These are phyloP conservation scores for Penicillium sp. DNA, from an alignment of 2,329 filamentous ascomycete species.

Conservation along the genomic window DNA sequence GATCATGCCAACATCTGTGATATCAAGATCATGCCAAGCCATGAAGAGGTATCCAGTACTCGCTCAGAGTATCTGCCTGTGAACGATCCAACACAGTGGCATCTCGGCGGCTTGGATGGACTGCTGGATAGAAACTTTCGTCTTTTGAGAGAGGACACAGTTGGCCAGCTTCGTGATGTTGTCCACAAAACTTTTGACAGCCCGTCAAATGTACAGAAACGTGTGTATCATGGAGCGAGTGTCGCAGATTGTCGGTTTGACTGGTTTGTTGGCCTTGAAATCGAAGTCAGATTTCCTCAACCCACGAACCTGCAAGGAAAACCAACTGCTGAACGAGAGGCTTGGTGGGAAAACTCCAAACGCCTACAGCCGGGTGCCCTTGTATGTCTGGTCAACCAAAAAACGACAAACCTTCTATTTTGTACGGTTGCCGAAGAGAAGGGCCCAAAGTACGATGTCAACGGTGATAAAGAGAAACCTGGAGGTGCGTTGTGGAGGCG, in stretches of 20 bases:
- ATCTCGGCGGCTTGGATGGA: not conserved
- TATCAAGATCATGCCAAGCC: not conserved
- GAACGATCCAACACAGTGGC: not conserved
- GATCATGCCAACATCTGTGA: not conserved
- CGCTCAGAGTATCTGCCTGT: not conserved
- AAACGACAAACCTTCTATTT: conserved; percentile 23
- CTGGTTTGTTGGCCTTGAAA: conserved; percentile 18
- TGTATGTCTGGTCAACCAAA: conserved; percentile 24
- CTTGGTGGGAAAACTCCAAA: conserved; percentile 33
- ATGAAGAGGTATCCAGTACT: not conserved
- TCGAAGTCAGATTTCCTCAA: conserved; percentile 26
- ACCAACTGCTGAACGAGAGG: conserved; percentile 13
- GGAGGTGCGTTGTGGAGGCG: not conserved
- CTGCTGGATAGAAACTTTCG: not conserved
- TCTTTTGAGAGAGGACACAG: not conserved
- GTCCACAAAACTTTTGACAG: conserved; percentile 5
- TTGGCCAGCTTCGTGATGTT: conserved; percentile 12
- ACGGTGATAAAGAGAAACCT: conserved; percentile 25
- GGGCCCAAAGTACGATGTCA: conserved; percentile 13
- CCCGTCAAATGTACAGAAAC: not conserved
- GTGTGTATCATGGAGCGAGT: not conserved
- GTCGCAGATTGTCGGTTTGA: conserved; percentile 15
- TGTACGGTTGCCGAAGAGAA: conserved; percentile 23
- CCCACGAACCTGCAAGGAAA: conserved; percentile 14
- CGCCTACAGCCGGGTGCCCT: conserved; percentile 30